Evolutionary conservation across 306 rosid genomes (phyloP).

Genomic region (Cucumis melo): DNA sequence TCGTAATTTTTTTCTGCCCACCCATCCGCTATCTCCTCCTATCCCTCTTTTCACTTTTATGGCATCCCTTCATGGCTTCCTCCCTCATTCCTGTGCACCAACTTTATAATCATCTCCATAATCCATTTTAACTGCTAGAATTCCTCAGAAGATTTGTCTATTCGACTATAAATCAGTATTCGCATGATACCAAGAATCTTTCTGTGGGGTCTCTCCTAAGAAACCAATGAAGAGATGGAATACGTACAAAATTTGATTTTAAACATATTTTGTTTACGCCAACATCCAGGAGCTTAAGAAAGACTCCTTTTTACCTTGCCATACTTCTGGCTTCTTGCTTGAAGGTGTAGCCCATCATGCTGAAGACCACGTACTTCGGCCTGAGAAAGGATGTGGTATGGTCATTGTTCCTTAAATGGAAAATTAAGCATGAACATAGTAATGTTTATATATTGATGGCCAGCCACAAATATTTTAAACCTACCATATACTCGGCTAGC

Average conservation of each 20-base stretch:
- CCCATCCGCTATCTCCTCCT: neutral
- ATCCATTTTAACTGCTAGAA: neutral
- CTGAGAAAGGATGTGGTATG: slow-evolving; percentile 15
- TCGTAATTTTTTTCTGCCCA: neutral
- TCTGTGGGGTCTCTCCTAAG: neutral
- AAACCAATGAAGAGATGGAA: neutral
- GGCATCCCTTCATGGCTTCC: neutral
- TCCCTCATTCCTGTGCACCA: neutral
- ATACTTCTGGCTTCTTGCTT: slow-evolving; percentile 90
- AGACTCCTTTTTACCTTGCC: slow-evolving; percentile 52
- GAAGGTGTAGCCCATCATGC: slow-evolving; percentile 85
- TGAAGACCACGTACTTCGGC: slow-evolving; percentile 90
- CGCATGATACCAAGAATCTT: neutral
- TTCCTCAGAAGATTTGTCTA: neutral
- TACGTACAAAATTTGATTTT: neutral
- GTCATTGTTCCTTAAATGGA: neutral
- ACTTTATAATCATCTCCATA: neutral
- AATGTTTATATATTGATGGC: neutral
- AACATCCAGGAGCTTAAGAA: neutral
- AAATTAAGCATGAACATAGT: neutral
- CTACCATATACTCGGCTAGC: too few relatives aligned
- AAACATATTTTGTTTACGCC: neutral
- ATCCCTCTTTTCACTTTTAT: neutral
- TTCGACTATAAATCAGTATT: neutral
- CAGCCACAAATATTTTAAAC: neutral